These are phyloP conservation scores for Aspergillus caelatus DNA, from an alignment of 2,329 filamentous ascomycete genomes.

Conservation along the genomic window DNA sequence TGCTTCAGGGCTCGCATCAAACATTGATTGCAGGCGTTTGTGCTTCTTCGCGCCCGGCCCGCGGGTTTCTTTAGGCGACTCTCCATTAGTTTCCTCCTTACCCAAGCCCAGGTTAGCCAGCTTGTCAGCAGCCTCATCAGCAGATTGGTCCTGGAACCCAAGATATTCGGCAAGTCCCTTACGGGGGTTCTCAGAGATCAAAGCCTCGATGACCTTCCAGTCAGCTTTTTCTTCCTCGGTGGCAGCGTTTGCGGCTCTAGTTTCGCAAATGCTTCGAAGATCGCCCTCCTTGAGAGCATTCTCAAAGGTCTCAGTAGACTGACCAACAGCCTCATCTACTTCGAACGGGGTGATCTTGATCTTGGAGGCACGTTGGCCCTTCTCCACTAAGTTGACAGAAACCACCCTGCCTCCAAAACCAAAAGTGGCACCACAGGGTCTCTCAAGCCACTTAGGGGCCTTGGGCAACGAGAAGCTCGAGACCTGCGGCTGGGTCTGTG, in stretches of 20 bases:
- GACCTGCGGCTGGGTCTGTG: conserved; percentile 86
- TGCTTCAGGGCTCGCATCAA: conserved; percentile 70
- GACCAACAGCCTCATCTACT: conserved; percentile 81
- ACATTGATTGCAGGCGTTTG: conserved; percentile 73
- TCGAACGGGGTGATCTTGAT: conserved; percentile 86
- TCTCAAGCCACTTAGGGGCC: conserved; percentile 87
- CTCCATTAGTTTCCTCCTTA: conserved; percentile 47
- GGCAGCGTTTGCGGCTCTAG: conserved; percentile 72
- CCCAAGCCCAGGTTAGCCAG: conserved; percentile 45
- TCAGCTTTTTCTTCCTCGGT: conserved; percentile 93
- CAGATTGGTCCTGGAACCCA: conserved; percentile 69
- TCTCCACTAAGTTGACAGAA: conserved; percentile 63
- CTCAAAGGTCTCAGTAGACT: conserved; percentile 84
- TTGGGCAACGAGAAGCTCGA: conserved; percentile 84
- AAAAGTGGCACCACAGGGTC: conserved; percentile 84
- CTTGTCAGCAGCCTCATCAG: conserved; percentile 53
- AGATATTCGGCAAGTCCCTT: conserved; percentile 85
- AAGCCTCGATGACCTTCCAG: conserved; percentile 90
- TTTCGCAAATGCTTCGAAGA: conserved; percentile 75
- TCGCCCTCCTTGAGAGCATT: conserved; percentile 77
- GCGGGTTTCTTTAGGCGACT: conserved; percentile 52
- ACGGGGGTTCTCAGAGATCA: conserved; percentile 83
- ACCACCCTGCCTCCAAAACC: conserved; percentile 94
- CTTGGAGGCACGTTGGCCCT: conserved; percentile 72
- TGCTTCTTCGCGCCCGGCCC: conserved; percentile 58